Evolutionary conservation across 441 rosid genomes (phyloP), one percentile per base, ranked within the genome.

Genomic region (Pelargonium myrrhifolium): DNA sequence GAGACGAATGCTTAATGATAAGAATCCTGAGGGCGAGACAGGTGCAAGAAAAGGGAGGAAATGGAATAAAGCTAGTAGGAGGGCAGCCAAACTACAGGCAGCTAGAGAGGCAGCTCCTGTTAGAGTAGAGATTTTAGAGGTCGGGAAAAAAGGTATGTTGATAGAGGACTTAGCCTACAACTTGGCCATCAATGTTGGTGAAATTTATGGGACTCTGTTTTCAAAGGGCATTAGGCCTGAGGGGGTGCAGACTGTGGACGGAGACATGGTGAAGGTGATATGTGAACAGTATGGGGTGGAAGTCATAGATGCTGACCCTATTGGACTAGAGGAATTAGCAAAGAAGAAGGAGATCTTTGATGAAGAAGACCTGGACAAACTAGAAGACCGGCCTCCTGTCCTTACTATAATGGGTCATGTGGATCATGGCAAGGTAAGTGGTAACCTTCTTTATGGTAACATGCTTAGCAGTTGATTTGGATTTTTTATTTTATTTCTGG

Each of bases 321-420:
- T 87, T 75, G 79, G 78, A 78, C 83, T 88, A 68, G 93, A 93
- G 82, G 89, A 91, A 78, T 87, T 88, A 97, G 97, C 97, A 68
- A 88, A 72, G 76, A 93, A 91, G 84, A 89, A 65, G 65, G 96
- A 91, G 78, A 82, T 81, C 66, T 62, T 91, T 60, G 95, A 93
- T 80, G 92, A 87, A 72, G 93, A 87, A 49, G 99, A 94, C 80
- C 75, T 87, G 79, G 99, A 83, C 84, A 91, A 91, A 74, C 85
- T 94, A 58, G 86, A 81, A 79, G 88, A 83, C 63, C 88, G 99
- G 65, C 97, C 99, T 72, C 99, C 99, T 72, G 96, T 94, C 65
- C 86, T 94, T 72, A 91, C 97, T 17, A 91, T 94, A 70, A 94
- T 94, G 99, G 99, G 99, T 75, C 99, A 94, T 76, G 99, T 94